Conservation (phyloP, 2,329 filamentous ascomycete genomes). For the Neurospora sp. region DNA sequence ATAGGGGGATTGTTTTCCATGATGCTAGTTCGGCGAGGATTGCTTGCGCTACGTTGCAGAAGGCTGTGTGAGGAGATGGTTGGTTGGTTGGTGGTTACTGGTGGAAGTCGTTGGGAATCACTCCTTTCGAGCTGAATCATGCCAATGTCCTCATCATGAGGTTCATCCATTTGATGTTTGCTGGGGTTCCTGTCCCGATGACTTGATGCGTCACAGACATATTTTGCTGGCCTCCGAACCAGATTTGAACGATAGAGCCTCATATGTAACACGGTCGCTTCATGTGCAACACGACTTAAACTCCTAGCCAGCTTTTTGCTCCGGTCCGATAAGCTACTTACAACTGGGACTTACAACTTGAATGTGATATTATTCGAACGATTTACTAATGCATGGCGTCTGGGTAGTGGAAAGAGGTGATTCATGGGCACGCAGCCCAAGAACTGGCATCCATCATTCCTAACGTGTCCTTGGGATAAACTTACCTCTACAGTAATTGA, state of each 20-base stretch:
- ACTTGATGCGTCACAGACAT: neutral
- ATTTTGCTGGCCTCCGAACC: neutral
- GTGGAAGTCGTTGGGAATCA: too few species aligned
- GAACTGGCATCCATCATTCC: neutral
- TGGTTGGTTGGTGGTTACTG: neutral
- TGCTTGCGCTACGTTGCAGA: slow-evolving; percentile 31
- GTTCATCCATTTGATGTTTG: neutral
- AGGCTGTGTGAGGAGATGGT: slow-evolving; percentile 1
- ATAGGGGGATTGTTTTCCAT: slow-evolving; percentile 35
- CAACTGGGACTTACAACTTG: neutral
- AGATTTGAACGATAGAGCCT: neutral
- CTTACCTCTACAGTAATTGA: too few species aligned
- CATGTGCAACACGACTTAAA: neutral
- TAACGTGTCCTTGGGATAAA: neutral
- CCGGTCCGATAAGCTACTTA: neutral
- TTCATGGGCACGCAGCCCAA: neutral
- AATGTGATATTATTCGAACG: neutral
- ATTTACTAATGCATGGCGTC: neutral
- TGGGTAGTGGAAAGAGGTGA: neutral
- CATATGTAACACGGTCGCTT: neutral
- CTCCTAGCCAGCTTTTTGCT: neutral
- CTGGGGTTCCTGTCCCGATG: too few species aligned
- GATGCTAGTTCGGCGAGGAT: slow-evolving; percentile 29
- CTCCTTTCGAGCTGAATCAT: too few species aligned
- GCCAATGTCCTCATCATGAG: neutral